phyloP scores from a whole-genome alignment of 371 early-diverging fungal species.

The Lichtheimia hyalospora region DNA sequence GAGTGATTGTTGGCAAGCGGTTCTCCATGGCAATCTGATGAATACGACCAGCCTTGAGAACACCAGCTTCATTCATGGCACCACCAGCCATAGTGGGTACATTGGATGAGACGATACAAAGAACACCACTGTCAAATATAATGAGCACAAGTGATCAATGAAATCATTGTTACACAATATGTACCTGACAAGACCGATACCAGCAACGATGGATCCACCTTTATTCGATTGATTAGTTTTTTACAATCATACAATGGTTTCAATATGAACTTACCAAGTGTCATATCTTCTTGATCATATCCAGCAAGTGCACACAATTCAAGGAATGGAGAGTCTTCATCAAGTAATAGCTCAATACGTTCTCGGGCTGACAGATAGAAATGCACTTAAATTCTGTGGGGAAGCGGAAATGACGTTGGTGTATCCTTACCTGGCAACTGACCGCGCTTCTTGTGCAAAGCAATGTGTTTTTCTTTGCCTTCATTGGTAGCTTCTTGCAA shows the following conservation, averaged over 20 bases:
- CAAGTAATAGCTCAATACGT: constrained; percentile 67
- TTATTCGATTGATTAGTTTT: not conserved
- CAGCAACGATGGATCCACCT: constrained; percentile 70
- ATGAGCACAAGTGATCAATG: not conserved
- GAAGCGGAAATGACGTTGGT: not conserved
- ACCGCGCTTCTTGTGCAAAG: constrained; percentile 63
- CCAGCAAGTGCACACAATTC: constrained; percentile 74
- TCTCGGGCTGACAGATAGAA: constrained; percentile 52
- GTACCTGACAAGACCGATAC: constrained; percentile 74
- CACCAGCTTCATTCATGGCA: constrained; percentile 64
- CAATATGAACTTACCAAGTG: constrained; percentile 36
- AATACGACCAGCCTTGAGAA: constrained; percentile 55
- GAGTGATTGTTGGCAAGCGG: constrained; percentile 58
- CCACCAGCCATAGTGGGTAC: constrained; percentile 73
- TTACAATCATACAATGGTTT: not conserved
- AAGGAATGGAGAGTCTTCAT: constrained; percentile 75
- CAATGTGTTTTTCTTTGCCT: constrained; percentile 58
- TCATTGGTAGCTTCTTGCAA: constrained; percentile 60
- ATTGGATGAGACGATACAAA: constrained; percentile 65
- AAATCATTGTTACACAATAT: not conserved
- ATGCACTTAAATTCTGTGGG: not conserved
- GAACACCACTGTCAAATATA: constrained; percentile 51
- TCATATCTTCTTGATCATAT: constrained; percentile 71
- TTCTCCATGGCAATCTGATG: constrained; percentile 63
- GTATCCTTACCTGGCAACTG: constrained; percentile 56